Evolutionary conservation across 257 asterid genomes (phyloP).

Genomic region (Rubia yunnanensis): DNA sequence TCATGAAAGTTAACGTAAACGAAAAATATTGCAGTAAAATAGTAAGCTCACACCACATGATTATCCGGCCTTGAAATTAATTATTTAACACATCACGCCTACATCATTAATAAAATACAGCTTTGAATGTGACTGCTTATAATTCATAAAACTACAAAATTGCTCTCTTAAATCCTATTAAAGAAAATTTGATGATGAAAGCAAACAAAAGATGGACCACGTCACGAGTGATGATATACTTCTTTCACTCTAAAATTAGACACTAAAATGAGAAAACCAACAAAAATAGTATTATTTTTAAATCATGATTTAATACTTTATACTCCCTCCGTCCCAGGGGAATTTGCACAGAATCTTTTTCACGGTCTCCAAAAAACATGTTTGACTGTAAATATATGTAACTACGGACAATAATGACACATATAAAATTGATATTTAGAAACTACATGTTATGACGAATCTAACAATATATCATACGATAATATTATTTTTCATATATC

Average conservation of each 20-base stretch:
- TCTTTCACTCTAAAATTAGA: background rate
- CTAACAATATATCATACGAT: no score
- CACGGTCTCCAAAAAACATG: no score
- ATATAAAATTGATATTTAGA: no score
- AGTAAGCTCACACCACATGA: background rate
- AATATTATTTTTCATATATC: no score
- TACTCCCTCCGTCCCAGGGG: no score
- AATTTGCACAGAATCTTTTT: no score
- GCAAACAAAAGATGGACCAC: slow-evolving; percentile 14
- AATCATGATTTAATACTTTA: no score
- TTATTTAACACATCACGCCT: background rate
- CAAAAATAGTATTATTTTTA: no score
- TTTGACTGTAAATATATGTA: no score
- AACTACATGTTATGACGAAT: no score
- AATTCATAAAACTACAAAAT: background rate
- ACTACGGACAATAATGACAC: no score
- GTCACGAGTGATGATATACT: slow-evolving; percentile 20
- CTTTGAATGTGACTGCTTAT: background rate
- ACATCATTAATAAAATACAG: background rate
- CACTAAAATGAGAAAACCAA: background rate
- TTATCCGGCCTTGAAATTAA: background rate
- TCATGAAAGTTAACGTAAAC: background rate
- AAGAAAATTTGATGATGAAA: background rate
- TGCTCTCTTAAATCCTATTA: no score
- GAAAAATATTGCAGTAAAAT: background rate